Evolutionary conservation across 352 stramenopile genomes (phyloP).

Genomic region (Plasmopara halstedii): DNA sequence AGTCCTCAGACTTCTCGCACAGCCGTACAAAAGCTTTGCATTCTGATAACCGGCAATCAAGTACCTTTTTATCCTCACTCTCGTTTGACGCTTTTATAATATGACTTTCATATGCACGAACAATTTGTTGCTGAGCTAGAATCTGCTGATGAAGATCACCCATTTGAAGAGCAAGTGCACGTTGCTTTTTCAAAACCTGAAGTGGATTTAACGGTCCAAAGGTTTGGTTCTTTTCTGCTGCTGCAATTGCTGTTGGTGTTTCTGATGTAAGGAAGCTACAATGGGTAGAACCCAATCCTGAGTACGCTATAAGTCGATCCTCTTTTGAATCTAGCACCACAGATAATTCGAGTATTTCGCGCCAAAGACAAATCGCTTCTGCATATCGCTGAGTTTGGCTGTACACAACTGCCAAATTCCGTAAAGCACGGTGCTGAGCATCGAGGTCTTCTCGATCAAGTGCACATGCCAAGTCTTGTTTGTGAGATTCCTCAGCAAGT

Average conservation of each 20-base stretch:
- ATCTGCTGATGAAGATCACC: conserved; percentile 38
- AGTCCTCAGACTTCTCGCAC: conserved; percentile 33
- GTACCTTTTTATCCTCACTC: conserved; percentile 3
- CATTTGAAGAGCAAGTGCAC: conserved; percentile 31
- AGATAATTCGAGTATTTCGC: conserved; percentile 42
- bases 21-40: conserved; percentile 39
- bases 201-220: conserved; percentile 17
- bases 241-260: conserved; percentile 4
- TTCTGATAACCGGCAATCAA: conserved; percentile 38
- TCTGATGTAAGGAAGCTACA: conserved; percentile 24
- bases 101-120: conserved; percentile 44
- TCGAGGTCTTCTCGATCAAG: conserved; percentile 45
- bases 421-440: conserved; percentile 38
- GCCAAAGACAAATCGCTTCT: conserved; percentile 47
- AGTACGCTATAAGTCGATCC: conserved; percentile 39
- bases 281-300: conserved; percentile 33
- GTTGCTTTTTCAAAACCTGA: conserved; percentile 37
- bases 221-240: conserved; percentile 2
- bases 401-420: conserved; percentile 47
- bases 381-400: conserved; percentile 32
- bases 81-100: conserved; percentile 13
- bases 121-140: conserved; percentile 36
- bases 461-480: conserved; percentile 41
- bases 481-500: conserved; percentile 32
- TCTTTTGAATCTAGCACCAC: conserved; percentile 28